Evolutionary conservation across 495 filamentous ascomycete species (phyloP), one percentile per base, ranked within the genome.

Genomic region (Hypoxylon subgilvum): DNA sequence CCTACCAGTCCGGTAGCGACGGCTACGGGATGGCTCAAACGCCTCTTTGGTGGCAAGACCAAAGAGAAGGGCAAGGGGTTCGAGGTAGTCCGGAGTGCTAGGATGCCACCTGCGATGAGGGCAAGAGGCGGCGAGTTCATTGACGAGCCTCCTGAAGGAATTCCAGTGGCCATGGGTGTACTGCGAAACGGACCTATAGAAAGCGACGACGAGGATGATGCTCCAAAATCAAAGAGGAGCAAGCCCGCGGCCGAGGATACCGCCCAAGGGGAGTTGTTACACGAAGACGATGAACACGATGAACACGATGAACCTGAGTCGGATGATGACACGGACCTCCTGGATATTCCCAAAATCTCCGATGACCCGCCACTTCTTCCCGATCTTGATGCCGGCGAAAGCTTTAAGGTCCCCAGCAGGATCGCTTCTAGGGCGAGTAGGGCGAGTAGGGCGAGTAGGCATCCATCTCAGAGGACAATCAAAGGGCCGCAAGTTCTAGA

Each of bases 51-150:
- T 22, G 89, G 87, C 6, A 91, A 94, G 70, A 88, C 83, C 2
- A 96, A 94, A 62, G 91, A 94, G 35, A 94, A 85, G 64, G 88
- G 87, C 22, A 97, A 96, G 71, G 94, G 94, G 0, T 98, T 98
- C 52, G 94, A 96, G 69, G 94, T 98, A 12, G 94, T 97, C 9
- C 79, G 94, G 66, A 96, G 91, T 65, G 81, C 89, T 32, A 82
- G 91, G 61, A 82, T 87, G 83, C 77, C 79, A 63, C 71, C 84
- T 57, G 69, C 82, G 61, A 72, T 90, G 87, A 74, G 70, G 23
- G 68, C 74, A 3, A 55, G 61, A 17, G 73, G 75, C 6, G 84
- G 85, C 44, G 82, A 84, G 7, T 82, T 83, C 9, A 74, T 71
- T 16, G 79, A 79, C 8, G 80, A 79, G 3, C 76, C 76, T 10